Evolutionary conservation across 192 early-diverging fungal species (phyloP), one percentile per base, ranked within the genome.

Genomic region (Coemansia reversa): DNA sequence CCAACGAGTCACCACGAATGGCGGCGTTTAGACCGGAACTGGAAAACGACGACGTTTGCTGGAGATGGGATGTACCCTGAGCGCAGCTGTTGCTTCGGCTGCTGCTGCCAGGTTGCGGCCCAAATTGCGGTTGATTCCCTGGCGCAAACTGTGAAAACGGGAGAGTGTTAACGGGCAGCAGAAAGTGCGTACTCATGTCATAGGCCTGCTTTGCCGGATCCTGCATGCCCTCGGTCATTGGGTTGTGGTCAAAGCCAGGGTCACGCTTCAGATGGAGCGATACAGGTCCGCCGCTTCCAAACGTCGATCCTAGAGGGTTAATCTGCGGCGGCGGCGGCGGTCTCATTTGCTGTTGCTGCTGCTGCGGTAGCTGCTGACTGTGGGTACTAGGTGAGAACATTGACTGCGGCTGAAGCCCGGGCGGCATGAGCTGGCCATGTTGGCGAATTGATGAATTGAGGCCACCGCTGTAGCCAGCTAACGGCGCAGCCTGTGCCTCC

Each of bases 191-290:
- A 58, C 75, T 76, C 70, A 73, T 63, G 33, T 76, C 79, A 50
- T 66, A 55, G 0, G 79, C 79, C 58, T 73, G 70, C 62, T 82
- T 82, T 5, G 67, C 66, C 4, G 70, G 74, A 51, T 82, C 79
- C 29, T 66, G 75, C 67, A 72, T 68, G 32, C 52, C 51, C 16
- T 76, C 74, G 30, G 66, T 75, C 65, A 67, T 50, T 3, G 57
- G 60, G 48, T 74, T 50, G 20, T 70, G 55, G 4, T 70, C 79
- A 48, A 82, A 82, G 0, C 79, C 67, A 3, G 79, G 79, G 52
- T 82, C 79, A 58, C 74, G 74, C 57, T 82, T 82, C 30, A 82
- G 58, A n/a, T 74, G 75, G 24, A 72, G 47, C 32, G 79, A 82
- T 3, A 71, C 72, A 0, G 78, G 78, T 3, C 78, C 78, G 22